Evolutionary conservation across 768 basidiomycete genomes (phyloP).

Genomic region (Leccinum variicolor): DNA sequence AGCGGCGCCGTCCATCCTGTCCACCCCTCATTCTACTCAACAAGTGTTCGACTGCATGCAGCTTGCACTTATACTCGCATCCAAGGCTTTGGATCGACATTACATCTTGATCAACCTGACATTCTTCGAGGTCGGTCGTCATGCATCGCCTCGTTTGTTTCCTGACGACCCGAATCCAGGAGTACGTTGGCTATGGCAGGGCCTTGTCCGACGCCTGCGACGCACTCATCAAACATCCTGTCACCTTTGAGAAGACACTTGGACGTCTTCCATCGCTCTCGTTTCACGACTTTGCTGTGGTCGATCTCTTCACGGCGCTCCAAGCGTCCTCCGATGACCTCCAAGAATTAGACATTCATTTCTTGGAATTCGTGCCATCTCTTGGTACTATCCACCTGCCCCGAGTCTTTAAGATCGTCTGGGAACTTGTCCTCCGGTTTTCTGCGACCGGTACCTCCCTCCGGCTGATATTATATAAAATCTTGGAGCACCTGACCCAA

Average conservation of each 20-base stretch:
- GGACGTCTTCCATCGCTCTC: slow-evolving; percentile 70
- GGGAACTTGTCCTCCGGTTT: slow-evolving; percentile 42
- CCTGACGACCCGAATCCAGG: slow-evolving; percentile 7
- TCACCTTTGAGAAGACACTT: slow-evolving; percentile 51
- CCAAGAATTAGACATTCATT: slow-evolving; percentile 38
- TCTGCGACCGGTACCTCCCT: slow-evolving; percentile 36
- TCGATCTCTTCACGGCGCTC: slow-evolving; percentile 52
- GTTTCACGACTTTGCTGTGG: slow-evolving; percentile 58
- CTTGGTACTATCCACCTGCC: slow-evolving; percentile 55
- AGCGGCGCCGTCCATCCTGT: slow-evolving; percentile 23
- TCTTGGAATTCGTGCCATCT: slow-evolving; percentile 38
- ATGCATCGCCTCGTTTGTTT: slow-evolving; percentile 13
- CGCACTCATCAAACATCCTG: slow-evolving; percentile 45
- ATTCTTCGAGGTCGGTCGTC: slow-evolving; percentile 62
- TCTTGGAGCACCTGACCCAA: slow-evolving; percentile 59
- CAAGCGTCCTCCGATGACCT: slow-evolving; percentile 34
- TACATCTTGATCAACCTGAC: slow-evolving; percentile 49
- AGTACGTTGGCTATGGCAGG: slow-evolving; percentile 59
- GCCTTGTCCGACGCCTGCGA: slow-evolving; percentile 59
- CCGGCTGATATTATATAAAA: slow-evolving; percentile 53
- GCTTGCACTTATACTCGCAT: slow-evolving; percentile 60
- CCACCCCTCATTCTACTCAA: slow-evolving; percentile 33
- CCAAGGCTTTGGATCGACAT: slow-evolving; percentile 60
- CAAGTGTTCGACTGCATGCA: slow-evolving; percentile 52
- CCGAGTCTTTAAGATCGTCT: slow-evolving; percentile 58